Evolutionary conservation across 495 filamentous ascomycete species (phyloP).

Genomic region (Wilcoxina mikolae): DNA sequence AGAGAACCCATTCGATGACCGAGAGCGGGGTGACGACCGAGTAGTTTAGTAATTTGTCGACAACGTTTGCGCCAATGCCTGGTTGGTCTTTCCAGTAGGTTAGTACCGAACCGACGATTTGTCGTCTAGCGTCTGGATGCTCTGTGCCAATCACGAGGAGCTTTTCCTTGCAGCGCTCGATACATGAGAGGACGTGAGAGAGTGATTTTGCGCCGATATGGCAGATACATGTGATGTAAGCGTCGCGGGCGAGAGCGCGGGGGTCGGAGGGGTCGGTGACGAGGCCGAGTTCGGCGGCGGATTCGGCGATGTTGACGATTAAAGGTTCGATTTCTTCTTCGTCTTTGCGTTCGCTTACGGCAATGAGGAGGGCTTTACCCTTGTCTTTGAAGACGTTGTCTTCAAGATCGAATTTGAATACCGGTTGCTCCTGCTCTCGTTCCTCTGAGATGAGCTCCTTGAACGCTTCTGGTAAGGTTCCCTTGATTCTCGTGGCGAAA

Average conservation of each 20-base stretch:
- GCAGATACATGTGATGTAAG: conserved; percentile 82
- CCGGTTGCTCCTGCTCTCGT: conserved; percentile 84
- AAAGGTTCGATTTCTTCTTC: conserved; percentile 67
- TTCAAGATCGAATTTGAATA: conserved; percentile 84
- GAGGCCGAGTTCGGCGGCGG: conserved; percentile 46
- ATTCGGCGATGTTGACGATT: conserved; percentile 60
- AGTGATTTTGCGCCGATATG: conserved; percentile 87
- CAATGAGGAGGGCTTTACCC: conserved; percentile 59
- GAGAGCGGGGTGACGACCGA: conserved; percentile 69
- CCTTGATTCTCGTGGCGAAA: conserved; percentile 90
- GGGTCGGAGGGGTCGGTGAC: conserved; percentile 45
- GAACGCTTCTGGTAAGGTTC: conserved; percentile 76
- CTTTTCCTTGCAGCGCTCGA: conserved; percentile 88
- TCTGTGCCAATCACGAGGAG: conserved; percentile 60
- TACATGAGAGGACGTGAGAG: conserved; percentile 87
- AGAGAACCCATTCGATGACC: conserved; percentile 79
- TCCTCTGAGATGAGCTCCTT: conserved; percentile 64
- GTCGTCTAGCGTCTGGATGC: conserved; percentile 57
- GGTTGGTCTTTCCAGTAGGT: conserved; percentile 88
- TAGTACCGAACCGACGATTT: conserved; percentile 83
- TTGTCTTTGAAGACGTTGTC: conserved; percentile 67
- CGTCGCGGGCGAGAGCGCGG: conserved; percentile 70
- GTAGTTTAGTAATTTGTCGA: conserved; percentile 97
- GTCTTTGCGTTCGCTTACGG: conserved; percentile 67
- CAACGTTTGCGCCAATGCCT: conserved; percentile 78